phyloP scores from a whole-genome alignment of 169 alveolate species.

The Plasmodium blacklocki region DNA sequence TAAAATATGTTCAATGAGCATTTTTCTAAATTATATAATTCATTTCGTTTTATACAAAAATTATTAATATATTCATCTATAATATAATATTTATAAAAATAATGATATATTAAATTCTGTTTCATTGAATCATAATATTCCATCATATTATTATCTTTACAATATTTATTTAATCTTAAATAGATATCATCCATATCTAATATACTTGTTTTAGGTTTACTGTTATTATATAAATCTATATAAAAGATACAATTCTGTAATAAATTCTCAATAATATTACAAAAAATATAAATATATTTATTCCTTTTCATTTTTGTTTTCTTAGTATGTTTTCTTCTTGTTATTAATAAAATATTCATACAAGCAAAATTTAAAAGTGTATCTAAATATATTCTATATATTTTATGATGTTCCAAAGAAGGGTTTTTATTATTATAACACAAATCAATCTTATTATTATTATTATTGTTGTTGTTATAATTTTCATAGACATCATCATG shows the following conservation, averaged over 20 bases:
- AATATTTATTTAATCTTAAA: constrained; percentile 21
- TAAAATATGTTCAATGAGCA: constrained; percentile 59
- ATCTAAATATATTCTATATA: constrained; percentile 25
- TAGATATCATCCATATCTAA: constrained; percentile 18
- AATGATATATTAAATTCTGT: constrained; percentile 29
- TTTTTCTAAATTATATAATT: constrained; percentile 56
- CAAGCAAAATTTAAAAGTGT: constrained; percentile 31
- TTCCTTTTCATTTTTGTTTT: constrained; percentile 38
- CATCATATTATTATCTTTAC: constrained; percentile 57
- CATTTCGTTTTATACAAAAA: constrained; percentile 3
- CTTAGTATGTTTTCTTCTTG: constrained; percentile 20
- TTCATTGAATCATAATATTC: constrained; percentile 18
- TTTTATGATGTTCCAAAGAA: too few species aligned
- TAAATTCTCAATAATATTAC: constrained; percentile 63
- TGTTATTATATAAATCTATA: constrained; percentile 29
- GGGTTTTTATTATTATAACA: too few species aligned
- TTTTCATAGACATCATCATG: too few species aligned
- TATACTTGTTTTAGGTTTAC: constrained; percentile 24
- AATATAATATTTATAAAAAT: constrained; percentile 36
- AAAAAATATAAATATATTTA: constrained; percentile 49
- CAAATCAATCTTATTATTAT: too few species aligned
- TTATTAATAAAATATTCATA: constrained; percentile 31
- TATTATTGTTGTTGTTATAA: too few species aligned
- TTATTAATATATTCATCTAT: constrained; percentile 31
- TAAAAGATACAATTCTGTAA: constrained; percentile 57